Evolutionary conservation across 1,284 basidiomycete species (phyloP), one percentile per base, ranked within the genome.

Genomic region (Sanghuangporus weigelae): DNA sequence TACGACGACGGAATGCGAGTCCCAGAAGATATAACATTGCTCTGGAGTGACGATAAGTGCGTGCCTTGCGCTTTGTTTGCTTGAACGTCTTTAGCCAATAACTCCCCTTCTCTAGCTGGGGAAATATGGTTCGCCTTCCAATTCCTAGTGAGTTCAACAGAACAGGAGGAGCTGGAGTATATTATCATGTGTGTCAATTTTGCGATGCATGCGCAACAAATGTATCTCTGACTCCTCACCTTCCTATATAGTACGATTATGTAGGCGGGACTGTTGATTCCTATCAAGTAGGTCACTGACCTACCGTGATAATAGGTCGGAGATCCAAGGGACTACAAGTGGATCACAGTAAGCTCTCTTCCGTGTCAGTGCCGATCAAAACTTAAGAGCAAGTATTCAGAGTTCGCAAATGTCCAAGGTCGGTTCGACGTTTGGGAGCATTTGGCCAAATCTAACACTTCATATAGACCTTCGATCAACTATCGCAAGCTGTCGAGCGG

Each of bases 31-130:
- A 77, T 86, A 21, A 81, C 81, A 10, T 72, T 86, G 8, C 73
- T 87, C 26, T 87, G 84, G 84, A 74, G 82, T 1, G 85, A 86
- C 65, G 85, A 86, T 69, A 85, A 84, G 83, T 84, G 57, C 51
- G 80, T 66, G 14, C 10, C 53, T 1, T 26, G 5, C 21, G 21
- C 38, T 1, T 12, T 14, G 3, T 23, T 31, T n/a, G 16, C 16
- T 19, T 16, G 44, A 11, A n/a, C 7, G 26, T 61, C 16, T 46
- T 4, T 39, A 16, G 39, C 39, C 12, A 31, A 51, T n/a, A 6
- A 46, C 10, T 40, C 36, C 2, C 21, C 61, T 12, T 46, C 38
- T 23, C 10, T 59, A 84, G 83, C 71, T 86, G 80, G 78, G 84
- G 84, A 6, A 86, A 86, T 67, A 77, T 86, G 55, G 81, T 82